These are phyloP conservation scores for Trichocladium uniseriatum DNA, from an alignment of 495 filamentous ascomycete species.

Conservation along the genomic window DNA sequence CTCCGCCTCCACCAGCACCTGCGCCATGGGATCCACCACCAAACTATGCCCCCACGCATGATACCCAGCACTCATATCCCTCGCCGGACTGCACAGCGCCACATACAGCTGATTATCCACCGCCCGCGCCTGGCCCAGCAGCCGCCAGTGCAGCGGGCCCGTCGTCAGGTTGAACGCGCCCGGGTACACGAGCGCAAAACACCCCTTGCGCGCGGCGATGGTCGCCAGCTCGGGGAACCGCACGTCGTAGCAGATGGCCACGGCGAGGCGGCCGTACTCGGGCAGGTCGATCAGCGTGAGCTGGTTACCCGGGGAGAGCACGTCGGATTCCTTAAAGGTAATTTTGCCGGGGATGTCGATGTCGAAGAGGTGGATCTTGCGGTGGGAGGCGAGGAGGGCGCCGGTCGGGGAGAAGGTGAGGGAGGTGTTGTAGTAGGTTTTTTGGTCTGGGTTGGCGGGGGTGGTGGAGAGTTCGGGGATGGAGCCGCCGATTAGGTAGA, in stretches of 20 bases:
- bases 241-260: conserved; percentile 96
- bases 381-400: conserved; percentile 69
- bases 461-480: conserved; percentile 65
- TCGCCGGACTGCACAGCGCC: conserved; percentile 80
- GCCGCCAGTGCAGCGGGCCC: conserved; percentile 80
- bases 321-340: conserved; percentile 80
- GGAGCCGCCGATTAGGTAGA: conserved; percentile 82
- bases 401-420: conserved; percentile 74
- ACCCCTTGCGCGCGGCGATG: conserved; percentile 65
- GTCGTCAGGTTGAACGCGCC: conserved; percentile 95
- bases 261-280: conserved; percentile 72
- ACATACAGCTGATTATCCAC: conserved; percentile 95
- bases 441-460: conserved; percentile 12
- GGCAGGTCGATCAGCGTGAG: conserved; percentile 75
- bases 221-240: conserved; percentile 92
- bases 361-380: conserved; percentile 97
- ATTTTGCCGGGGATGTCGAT: conserved; percentile 97
- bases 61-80: conserved; percentile 69
- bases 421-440: conserved; percentile 86
- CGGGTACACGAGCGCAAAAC: conserved; percentile 81
- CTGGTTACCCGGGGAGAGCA: conserved; percentile 72
- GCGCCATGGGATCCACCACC: conserved; percentile 81
- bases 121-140: conserved; percentile 74
- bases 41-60: conserved; percentile 88
- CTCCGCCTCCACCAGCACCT: conserved; percentile 62